A percentile compares a stretch with the other conserved stretches of the same genome.
Conservation (phyloP, 495 filamentous ascomycete genomes). For the Penicillium fimorum region DNA sequence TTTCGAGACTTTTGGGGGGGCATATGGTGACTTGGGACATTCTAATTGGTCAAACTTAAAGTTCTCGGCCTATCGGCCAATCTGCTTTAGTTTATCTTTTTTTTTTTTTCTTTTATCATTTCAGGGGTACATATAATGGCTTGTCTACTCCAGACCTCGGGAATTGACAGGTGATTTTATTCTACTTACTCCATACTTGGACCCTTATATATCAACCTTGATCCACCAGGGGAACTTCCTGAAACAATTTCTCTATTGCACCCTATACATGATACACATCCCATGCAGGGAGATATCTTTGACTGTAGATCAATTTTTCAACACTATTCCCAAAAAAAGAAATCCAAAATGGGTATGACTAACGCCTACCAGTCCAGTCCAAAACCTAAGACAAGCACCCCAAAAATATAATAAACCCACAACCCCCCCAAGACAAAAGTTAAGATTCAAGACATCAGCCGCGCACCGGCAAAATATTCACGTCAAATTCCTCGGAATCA, state of each 20-base stretch:
- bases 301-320: not conserved
- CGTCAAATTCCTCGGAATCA: conserved; percentile 39
- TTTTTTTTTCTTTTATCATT: not conserved
- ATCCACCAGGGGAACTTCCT: not conserved
- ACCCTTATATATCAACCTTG: not conserved
- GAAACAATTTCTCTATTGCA: not conserved
- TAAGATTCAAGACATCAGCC: not conserved
- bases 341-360: not conserved
- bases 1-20: no score
- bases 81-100: not conserved
- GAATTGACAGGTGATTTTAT: no score
- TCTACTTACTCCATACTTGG: not conserved
- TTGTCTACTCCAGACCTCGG: no score
- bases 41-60: conserved; percentile 1
- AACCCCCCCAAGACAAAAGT: not conserved
- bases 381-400: not conserved
- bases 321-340: not conserved
- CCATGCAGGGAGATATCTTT: not conserved
- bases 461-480: conserved; percentile 30
- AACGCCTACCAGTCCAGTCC: not conserved
- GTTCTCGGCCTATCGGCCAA: not conserved
- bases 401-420: not conserved
- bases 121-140: not conserved
- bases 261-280: not conserved
- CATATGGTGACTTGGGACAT: not conserved